These are phyloP conservation scores for Coemansia sp. DNA, from an alignment of 192 early-diverging fungal genomes.

Conservation along the genomic window DNA sequence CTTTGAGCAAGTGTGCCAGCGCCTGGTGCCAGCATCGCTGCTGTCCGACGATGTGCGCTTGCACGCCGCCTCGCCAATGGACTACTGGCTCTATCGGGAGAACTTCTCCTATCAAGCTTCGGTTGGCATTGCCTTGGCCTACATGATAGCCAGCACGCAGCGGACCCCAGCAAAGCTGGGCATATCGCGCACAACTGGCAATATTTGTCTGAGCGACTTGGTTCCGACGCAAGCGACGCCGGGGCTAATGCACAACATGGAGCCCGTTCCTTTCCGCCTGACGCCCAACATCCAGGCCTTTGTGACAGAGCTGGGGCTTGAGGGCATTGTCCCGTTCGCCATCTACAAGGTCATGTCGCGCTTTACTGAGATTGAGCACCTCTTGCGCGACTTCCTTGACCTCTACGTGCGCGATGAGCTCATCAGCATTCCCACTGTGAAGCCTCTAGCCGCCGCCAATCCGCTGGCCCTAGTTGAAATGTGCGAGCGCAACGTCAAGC, in stretches of 20 bases:
- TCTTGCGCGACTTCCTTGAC: conserved; percentile 92
- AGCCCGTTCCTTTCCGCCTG: conserved; percentile 96
- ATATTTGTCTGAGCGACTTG: conserved; percentile 87
- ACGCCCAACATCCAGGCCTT: conserved; percentile 98
- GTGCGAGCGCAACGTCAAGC: conserved; percentile 55
- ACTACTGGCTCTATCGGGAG: conserved; percentile 94
- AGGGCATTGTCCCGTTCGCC: conserved; percentile 86
- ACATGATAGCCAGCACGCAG: conserved; percentile 86
- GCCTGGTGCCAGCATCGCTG: conserved; percentile 85
- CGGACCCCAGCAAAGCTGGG: conserved; percentile 87
- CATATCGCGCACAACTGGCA: conserved; percentile 85
- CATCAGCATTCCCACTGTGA: conserved; percentile 70
- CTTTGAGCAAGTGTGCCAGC: conserved; percentile 82
- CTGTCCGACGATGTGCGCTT: conserved; percentile 81
- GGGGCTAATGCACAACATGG: conserved; percentile 71
- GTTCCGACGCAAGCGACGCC: conserved; percentile 64
- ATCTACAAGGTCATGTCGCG: conserved; percentile 85
- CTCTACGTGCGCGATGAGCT: conserved; percentile 97
- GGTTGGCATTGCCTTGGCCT: conserved; percentile 88
- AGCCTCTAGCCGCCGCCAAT: conserved; percentile 54
- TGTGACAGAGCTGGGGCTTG: conserved; percentile 91
- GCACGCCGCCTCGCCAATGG: conserved; percentile 77
- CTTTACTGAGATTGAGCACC: conserved; percentile 82
- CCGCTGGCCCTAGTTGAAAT: conserved; percentile 52
- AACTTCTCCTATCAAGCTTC: conserved; percentile 93